These are phyloP conservation scores for Paecilomyces sp. DNA, from an alignment of 2,329 filamentous ascomycete genomes.

Conservation along the genomic window DNA sequence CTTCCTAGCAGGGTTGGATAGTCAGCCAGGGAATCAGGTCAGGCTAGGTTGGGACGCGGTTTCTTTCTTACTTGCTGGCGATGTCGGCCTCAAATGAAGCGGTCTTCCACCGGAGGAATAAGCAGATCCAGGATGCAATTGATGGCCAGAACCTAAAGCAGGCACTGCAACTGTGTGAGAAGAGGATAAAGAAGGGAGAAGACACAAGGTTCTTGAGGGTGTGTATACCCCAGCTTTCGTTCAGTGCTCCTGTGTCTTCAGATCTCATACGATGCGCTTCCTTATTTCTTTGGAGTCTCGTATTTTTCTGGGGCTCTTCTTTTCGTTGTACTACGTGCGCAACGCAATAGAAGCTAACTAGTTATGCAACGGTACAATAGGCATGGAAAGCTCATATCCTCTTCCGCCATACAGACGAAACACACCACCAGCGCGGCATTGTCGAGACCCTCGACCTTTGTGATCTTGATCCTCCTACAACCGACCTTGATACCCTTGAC, in stretches of 20 bases:
- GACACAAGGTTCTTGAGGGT: slow-evolving; percentile 36
- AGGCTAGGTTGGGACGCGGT: not conserved
- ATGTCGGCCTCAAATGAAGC: slow-evolving; percentile 31
- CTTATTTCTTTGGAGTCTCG: not conserved
- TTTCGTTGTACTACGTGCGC: not conserved
- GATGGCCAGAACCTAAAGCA: slow-evolving; percentile 43
- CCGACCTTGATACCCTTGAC: slow-evolving; percentile 39
- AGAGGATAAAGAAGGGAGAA: slow-evolving; percentile 50
- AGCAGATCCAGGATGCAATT: slow-evolving; percentile 44
- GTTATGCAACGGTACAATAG: slow-evolving; percentile 13
- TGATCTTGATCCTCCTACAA: slow-evolving; percentile 33
- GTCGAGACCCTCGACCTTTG: slow-evolving; percentile 37
- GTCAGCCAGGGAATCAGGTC: not conserved
- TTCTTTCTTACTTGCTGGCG: slow-evolving; percentile 1
- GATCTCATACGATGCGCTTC: not conserved
- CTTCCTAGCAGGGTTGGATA: not conserved
- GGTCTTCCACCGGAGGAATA: slow-evolving; percentile 39
- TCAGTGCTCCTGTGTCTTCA: not conserved
- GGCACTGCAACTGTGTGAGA: slow-evolving; percentile 43
- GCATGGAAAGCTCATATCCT: slow-evolving; percentile 39
- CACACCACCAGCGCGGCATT: slow-evolving; percentile 35
- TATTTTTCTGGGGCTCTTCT: not conserved
- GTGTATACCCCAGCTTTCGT: slow-evolving; percentile 6
- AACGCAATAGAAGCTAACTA: slow-evolving; percentile 6
- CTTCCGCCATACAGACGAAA: slow-evolving; percentile 32